Conservation (phyloP, 352 stramenopile genomes). For the Blastocystis sp. region DNA sequence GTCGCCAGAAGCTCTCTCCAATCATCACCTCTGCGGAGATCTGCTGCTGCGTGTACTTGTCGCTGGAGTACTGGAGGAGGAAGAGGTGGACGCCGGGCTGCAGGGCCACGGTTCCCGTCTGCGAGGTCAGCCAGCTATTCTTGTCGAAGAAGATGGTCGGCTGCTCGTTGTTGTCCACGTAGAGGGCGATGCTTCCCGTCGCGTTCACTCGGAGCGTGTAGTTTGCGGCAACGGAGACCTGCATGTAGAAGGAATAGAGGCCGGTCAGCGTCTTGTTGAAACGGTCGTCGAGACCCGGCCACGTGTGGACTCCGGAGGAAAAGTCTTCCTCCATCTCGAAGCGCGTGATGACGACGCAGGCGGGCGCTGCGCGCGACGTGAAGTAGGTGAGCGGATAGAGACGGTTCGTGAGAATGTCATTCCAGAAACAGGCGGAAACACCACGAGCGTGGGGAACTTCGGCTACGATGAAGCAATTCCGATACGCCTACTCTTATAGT, state of each 20-base stretch:
- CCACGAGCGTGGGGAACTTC: neutral
- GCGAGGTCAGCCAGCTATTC: neutral
- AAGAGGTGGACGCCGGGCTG: neutral
- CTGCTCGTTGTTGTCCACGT: neutral
- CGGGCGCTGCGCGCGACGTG: neutral
- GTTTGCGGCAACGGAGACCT: neutral
- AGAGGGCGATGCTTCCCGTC: neutral
- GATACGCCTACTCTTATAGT: neutral
- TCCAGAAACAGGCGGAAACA: neutral
- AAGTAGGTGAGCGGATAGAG: neutral
- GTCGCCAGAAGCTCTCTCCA: conserved; percentile 94
- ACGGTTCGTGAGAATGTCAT: neutral
- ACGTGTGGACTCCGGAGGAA: neutral
- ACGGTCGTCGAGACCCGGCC: conserved; percentile 23
- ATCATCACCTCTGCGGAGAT: conserved; percentile 99
- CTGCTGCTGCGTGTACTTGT: conserved; percentile 73
- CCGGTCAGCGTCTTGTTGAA: neutral
- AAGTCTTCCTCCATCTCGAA: neutral
- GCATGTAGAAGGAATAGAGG: neutral
- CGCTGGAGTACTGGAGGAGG: neutral
- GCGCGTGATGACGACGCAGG: neutral
- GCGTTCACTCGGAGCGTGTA: neutral
- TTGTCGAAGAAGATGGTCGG: neutral
- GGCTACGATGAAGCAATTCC: neutral
- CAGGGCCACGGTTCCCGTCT: neutral